phyloP scores from a whole-genome alignment of 306 rosid species.

The Casuarina equisetifolia region DNA sequence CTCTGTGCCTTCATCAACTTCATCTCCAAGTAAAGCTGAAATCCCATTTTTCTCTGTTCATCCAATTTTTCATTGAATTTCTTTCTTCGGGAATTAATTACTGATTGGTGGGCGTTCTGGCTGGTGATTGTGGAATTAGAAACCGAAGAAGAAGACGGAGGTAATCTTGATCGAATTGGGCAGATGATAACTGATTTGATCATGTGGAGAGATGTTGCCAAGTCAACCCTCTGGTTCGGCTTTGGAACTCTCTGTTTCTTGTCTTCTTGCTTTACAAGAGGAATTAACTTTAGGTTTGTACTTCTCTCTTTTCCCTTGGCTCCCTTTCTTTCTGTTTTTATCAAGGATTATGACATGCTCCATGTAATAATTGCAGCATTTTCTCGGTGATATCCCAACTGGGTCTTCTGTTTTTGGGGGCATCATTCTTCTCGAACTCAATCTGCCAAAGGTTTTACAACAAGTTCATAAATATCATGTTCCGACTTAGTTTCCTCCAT shows the following conservation, averaged over 20 bases:
- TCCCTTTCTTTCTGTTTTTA: not conserved
- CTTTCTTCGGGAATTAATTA: conserved; percentile 2
- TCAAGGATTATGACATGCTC: conserved; percentile 5
- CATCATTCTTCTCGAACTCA: conserved; percentile 71
- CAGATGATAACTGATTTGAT: conserved; percentile 58
- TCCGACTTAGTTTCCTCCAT: not conserved
- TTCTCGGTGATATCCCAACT: conserved; percentile 69
- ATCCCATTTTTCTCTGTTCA: not conserved
- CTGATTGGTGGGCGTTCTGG: not conserved
- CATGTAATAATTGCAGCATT: conserved; percentile 46
- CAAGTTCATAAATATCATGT: conserved; percentile 5
- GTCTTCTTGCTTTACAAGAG: conserved; percentile 69
- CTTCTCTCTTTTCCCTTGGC: not conserved
- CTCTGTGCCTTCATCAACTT: conserved; percentile 44
- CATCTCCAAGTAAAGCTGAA: conserved; percentile 48
- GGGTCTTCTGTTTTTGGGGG: conserved; percentile 59
- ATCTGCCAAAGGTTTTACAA: conserved; percentile 56
- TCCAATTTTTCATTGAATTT: not conserved
- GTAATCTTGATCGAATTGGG: conserved; percentile 55
- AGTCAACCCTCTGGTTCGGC: conserved; percentile 87
- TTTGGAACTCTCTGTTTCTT: conserved; percentile 57
- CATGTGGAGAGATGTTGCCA: conserved; percentile 85
- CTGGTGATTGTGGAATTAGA: conserved; percentile 33
- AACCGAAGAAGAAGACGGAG: conserved; percentile 45
- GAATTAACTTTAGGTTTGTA: conserved; percentile 59